Evolutionary conservation across 495 filamentous ascomycete species (phyloP).

Genomic region (Neurospora sp.): DNA sequence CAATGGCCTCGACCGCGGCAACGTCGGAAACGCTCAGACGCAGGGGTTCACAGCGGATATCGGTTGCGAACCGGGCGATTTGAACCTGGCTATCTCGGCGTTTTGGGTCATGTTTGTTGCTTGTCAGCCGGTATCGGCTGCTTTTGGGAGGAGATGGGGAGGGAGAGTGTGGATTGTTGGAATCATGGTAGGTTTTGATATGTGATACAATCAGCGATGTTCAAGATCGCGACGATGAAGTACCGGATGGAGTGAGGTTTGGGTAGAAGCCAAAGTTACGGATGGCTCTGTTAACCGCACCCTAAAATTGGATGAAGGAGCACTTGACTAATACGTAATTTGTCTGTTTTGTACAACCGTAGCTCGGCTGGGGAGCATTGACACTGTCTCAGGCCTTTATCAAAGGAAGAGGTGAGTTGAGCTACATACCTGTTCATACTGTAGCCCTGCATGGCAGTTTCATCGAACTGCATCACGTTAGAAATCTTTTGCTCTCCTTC

Average conservation of each 20-base stretch:
- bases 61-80: constrained; percentile 26
- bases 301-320: not conserved
- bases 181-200: constrained; percentile 33
- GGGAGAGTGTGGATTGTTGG: constrained; percentile 42
- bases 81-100: constrained; percentile 44
- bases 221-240: not conserved
- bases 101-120: constrained; percentile 50
- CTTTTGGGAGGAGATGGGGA: constrained; percentile 42
- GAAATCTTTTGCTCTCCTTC: not conserved
- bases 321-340: not conserved
- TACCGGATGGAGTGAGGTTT: not conserved
- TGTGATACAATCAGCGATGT: not conserved
- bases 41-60: constrained; percentile 25
- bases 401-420: constrained; percentile 24
- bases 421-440: not conserved
- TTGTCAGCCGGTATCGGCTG: constrained; percentile 45
- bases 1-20: constrained; percentile 32
- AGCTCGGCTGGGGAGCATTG: constrained; percentile 40
- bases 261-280: not conserved
- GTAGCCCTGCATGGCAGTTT: constrained; percentile 11
- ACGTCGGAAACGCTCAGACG: constrained; percentile 35
- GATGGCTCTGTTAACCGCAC: not conserved
- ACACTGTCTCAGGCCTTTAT: constrained; percentile 36
- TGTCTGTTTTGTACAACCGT: not conserved
- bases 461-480: not conserved